Percentiles rank a stretch among this genome's conserved stretches.
Evolutionary conservation across 176 grass and related monocot species (phyloP).

Genomic region (Lolium multiflorum): DNA sequence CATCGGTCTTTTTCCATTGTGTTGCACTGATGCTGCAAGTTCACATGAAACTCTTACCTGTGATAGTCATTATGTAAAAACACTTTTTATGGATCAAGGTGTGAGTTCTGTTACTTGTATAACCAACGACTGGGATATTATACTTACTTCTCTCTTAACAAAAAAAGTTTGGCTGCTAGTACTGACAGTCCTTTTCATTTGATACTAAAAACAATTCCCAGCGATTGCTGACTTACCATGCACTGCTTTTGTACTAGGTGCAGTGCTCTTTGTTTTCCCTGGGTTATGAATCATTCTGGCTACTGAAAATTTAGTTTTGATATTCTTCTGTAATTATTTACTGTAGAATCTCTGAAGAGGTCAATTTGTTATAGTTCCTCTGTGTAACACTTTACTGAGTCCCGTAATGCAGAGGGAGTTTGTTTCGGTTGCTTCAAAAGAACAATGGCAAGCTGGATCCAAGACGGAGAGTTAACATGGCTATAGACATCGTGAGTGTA

Average conservation of each 20-base stretch:
- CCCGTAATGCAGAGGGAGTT: conserved; percentile 72
- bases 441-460: conserved; percentile 64
- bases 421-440: conserved; percentile 92
- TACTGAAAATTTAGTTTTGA: not conserved
- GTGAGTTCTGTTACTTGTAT: not conserved
- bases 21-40: conserved; percentile 16
- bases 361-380: conserved; percentile 8
- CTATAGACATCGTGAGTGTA: conserved; percentile 85
- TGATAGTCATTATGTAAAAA: not conserved
- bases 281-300: not conserved
- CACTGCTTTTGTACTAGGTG: not conserved
- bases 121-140: not conserved
- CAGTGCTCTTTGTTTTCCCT: not conserved
- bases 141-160: not conserved
- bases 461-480: conserved; percentile 83
- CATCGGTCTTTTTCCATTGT: not conserved
- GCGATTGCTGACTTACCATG: not conserved
- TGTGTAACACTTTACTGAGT: conserved; percentile 7
- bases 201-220: not conserved
- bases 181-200: not conserved
- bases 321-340: conserved; percentile 20
- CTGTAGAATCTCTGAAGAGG: not conserved
- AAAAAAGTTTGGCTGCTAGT: not conserved
- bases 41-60: not conserved
- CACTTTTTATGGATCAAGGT: not conserved